Evolutionary conservation across 768 basidiomycete genomes (phyloP).

Genomic region (Suillus decipiens): DNA sequence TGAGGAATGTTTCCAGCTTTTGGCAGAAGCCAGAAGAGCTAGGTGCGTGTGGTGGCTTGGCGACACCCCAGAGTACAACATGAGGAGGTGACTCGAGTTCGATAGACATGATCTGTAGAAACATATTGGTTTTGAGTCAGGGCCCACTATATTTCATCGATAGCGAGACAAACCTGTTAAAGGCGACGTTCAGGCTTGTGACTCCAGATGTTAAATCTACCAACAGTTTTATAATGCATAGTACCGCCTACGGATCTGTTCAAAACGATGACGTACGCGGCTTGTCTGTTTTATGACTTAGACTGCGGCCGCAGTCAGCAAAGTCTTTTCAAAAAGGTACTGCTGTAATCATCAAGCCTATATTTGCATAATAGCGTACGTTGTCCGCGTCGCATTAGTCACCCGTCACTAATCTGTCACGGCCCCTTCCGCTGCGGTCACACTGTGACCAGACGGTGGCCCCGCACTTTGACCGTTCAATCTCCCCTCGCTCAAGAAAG

Average conservation of each 20-base stretch:
- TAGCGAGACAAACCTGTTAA: neutral
- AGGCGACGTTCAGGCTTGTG: neutral
- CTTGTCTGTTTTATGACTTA: neutral
- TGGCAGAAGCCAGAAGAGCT: slow-evolving; percentile 36
- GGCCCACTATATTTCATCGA: neutral
- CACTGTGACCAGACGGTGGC: too few species aligned
- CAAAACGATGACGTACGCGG: neutral
- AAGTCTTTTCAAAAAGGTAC: neutral
- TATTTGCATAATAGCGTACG: too few species aligned
- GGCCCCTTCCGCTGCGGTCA: too few species aligned
- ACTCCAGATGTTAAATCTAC: neutral
- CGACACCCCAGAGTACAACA: slow-evolving; percentile 29
- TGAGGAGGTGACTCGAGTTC: slow-evolving; percentile 10
- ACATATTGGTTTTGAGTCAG: neutral
- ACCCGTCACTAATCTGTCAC: too few species aligned
- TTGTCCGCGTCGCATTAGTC: too few species aligned
- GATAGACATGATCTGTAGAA: neutral
- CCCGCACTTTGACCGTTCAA: too few species aligned
- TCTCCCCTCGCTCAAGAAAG: too few species aligned
- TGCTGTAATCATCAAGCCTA: too few species aligned
- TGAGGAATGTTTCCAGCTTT: slow-evolving; percentile 35
- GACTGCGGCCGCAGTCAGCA: slow-evolving; percentile 1
- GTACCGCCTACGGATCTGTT: neutral
- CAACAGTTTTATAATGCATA: neutral
- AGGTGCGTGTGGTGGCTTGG: slow-evolving; percentile 23